These are phyloP conservation scores for Sporobolomyces phaffii DNA, from an alignment of 768 basidiomycete genomes.

Conservation along the genomic window DNA sequence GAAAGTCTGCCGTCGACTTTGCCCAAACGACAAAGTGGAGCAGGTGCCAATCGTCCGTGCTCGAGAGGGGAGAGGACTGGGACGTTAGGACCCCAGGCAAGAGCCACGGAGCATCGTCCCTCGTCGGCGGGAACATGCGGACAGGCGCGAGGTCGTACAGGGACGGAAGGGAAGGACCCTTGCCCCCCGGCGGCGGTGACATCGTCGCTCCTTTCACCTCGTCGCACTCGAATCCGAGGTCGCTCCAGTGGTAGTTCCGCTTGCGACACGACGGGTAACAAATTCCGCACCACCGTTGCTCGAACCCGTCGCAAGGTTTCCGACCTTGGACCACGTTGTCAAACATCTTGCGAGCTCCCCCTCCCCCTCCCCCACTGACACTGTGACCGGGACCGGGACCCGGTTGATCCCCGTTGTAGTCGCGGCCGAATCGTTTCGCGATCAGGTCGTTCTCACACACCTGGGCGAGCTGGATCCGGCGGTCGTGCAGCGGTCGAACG, in stretches of 20 bases:
- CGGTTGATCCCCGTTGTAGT: no score
- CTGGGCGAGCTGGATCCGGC: slow-evolving; percentile 34
- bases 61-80: slow-evolving; percentile 14
- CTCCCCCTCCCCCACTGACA: no score
- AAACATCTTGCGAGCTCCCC: slow-evolving; percentile 27
- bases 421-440: slow-evolving; percentile 12
- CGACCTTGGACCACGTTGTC: slow-evolving; percentile 24
- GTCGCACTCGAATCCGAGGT: slow-evolving; percentile 32
- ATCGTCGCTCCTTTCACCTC: slow-evolving; percentile 32
- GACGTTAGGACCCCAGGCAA: slow-evolving; percentile 32
- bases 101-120: slow-evolving; percentile 26
- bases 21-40: slow-evolving; percentile 33
- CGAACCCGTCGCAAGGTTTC: slow-evolving; percentile 30
- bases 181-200: neutral
- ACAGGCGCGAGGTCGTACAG: neutral
- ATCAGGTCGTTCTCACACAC: slow-evolving; percentile 40
- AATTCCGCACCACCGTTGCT: slow-evolving; percentile 31
- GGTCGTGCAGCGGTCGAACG: slow-evolving; percentile 36
- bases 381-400: no score
- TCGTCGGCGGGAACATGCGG: neutral
- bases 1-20: slow-evolving; percentile 18
- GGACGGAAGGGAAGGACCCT: slow-evolving; percentile 9
- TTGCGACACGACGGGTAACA: slow-evolving; percentile 37
- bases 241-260: slow-evolving; percentile 19
- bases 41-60: slow-evolving; percentile 33